Evolutionary conservation across 2,329 filamentous ascomycete genomes (phyloP).

Genomic region (Botryotinia narcissicola): DNA sequence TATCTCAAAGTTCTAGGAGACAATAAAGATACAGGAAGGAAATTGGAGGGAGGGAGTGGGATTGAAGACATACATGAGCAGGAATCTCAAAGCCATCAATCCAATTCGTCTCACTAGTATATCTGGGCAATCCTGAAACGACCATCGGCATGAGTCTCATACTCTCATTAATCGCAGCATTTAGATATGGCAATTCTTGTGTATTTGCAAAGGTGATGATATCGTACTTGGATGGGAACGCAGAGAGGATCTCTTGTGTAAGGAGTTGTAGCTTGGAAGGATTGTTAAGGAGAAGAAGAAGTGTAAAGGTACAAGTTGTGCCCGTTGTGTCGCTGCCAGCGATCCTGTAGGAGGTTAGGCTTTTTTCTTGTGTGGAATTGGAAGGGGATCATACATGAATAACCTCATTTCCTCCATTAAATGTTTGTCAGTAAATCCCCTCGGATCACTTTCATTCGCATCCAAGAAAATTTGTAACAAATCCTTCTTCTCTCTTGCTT

Average conservation of each 20-base stretch:
- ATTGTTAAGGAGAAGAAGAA: slow-evolving; percentile 15
- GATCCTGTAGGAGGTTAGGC: neutral
- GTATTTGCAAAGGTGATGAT: slow-evolving; percentile 25
- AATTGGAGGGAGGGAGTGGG: neutral
- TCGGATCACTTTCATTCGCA: neutral
- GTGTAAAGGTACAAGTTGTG: neutral
- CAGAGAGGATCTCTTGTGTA: slow-evolving; percentile 38
- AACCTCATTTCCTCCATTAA: slow-evolving; percentile 25
- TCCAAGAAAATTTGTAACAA: neutral
- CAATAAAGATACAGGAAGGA: rapidly evolving
- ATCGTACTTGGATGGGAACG: slow-evolving; percentile 23
- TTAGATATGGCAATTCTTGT: slow-evolving; percentile 28
- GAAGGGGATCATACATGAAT: slow-evolving; percentile 22
- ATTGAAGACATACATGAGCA: neutral
- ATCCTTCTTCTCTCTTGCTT: neutral
- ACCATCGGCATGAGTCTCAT: slow-evolving; percentile 29
- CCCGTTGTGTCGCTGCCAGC: slow-evolving; percentile 7
- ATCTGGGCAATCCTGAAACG: slow-evolving; percentile 23
- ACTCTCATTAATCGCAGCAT: slow-evolving; percentile 28
- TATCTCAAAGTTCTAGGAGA: neutral
- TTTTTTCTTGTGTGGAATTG: rapidly evolving
- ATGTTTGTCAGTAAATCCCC: neutral
- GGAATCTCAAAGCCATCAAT: slow-evolving; percentile 29
- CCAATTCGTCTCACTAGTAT: slow-evolving; percentile 19
- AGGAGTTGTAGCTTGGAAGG: neutral